Percentiles rank a stretch among this genome's conserved stretches.
Evolutionary conservation across 2,329 filamentous ascomycete genomes (phyloP).

Genomic region (Chaetomium strumarium): DNA sequence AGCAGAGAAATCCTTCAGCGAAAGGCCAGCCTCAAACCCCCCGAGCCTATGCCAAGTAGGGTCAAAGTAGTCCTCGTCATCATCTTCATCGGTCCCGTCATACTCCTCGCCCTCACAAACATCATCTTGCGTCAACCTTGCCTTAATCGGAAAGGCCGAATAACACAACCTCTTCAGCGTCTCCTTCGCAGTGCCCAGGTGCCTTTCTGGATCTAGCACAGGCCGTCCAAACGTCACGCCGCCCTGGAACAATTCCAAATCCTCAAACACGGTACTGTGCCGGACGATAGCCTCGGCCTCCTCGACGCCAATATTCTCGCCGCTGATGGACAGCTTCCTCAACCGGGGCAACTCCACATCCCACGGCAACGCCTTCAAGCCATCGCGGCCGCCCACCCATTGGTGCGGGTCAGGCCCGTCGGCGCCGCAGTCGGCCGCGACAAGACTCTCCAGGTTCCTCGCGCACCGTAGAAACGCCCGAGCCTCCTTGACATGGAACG

Average conservation of each 20-base stretch:
- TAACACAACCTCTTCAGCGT: slow-evolving; percentile 2
- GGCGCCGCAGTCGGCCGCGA: not conserved
- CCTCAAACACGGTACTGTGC: slow-evolving; percentile 5
- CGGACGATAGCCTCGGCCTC: slow-evolving; percentile 1
- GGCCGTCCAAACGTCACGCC: not conserved
- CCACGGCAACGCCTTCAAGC: not conserved
- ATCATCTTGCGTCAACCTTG: not conserved
- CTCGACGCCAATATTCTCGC: not conserved
- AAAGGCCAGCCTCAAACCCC: not conserved
- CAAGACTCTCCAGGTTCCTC: not conserved
- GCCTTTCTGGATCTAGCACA: not conserved
- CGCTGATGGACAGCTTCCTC: not conserved
- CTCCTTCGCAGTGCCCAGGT: slow-evolving; percentile 1
- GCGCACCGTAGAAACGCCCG: not conserved
- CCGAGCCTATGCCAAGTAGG: not conserved
- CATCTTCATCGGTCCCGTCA: not conserved
- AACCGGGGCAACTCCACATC: not conserved
- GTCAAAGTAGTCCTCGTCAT: not conserved
- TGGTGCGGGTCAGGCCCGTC: not conserved
- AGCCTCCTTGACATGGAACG: slow-evolving; percentile 2
- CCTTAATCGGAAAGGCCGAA: not conserved
- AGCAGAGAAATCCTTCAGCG: not conserved
- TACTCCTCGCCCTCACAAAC: not conserved
- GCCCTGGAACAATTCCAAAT: not conserved
- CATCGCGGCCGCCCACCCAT: not conserved